Evolutionary conservation across 495 filamentous ascomycete species (phyloP).

Genomic region (Penicillium bovifimosum): DNA sequence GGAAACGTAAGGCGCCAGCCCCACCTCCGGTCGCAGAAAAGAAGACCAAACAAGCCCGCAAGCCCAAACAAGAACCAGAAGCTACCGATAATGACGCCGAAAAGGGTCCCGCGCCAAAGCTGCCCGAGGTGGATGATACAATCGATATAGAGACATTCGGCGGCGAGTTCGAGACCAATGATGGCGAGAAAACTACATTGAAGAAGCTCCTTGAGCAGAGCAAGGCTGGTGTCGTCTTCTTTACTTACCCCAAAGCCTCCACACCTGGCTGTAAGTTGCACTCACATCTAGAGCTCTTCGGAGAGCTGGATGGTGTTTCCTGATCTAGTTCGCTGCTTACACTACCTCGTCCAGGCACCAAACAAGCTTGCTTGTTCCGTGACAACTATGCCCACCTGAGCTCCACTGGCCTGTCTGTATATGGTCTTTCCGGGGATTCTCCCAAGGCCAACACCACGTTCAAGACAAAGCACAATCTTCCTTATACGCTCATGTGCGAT

Average conservation of each 20-base stretch:
- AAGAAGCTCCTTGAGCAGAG: constrained; percentile 73
- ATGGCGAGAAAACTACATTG: constrained; percentile 71
- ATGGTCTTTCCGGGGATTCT: constrained; percentile 80
- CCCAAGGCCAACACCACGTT: constrained; percentile 89
- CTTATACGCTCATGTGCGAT: constrained; percentile 86
- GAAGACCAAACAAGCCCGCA: constrained; percentile 44
- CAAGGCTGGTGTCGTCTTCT: constrained; percentile 80
- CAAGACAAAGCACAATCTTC: constrained; percentile 80
- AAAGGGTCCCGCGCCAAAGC: constrained; percentile 19
- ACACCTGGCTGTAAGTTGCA: constrained; percentile 84
- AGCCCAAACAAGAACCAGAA: constrained; percentile 38
- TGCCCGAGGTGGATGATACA: constrained; percentile 44
- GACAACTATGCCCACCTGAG: constrained; percentile 72
- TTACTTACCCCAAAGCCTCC: constrained; percentile 93
- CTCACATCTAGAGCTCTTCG: background rate
- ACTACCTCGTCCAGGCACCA: constrained; percentile 62
- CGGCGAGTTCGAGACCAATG: constrained; percentile 78
- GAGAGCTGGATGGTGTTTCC: background rate
- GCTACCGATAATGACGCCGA: constrained; percentile 23
- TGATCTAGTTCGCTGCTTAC: background rate
- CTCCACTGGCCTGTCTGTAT: constrained; percentile 78
- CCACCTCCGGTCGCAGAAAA: constrained; percentile 52
- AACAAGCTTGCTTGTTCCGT: constrained; percentile 87
- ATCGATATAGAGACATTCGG: constrained; percentile 69
- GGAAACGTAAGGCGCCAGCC: constrained; percentile 66